These are phyloP conservation scores for Taiozyma sp. DNA, from an alignment of 1,139 yeast genomes.

Conservation along the genomic window DNA sequence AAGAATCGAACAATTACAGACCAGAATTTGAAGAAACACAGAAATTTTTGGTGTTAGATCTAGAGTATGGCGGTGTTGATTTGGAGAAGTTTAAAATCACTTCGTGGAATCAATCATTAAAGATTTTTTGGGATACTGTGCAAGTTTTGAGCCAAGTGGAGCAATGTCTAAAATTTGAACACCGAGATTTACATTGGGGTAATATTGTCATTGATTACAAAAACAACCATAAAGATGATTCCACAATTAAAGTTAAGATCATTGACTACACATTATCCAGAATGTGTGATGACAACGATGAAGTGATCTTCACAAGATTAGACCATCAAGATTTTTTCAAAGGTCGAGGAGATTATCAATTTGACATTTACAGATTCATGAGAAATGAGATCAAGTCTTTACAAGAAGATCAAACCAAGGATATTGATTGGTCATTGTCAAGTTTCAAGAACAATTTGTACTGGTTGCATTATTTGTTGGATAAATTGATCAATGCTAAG, in stretches of 20 bases:
- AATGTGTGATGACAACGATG: constrained; percentile 28
- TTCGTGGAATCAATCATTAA: constrained; percentile 48
- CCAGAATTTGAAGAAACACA: constrained; percentile 35
- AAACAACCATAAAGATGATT: constrained; percentile 2
- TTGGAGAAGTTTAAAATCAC: constrained; percentile 38
- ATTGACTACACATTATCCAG: constrained; percentile 56
- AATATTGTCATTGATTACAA: constrained; percentile 39
- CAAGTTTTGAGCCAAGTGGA: constrained; percentile 48
- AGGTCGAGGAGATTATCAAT: constrained; percentile 47
- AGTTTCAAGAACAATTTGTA: constrained; percentile 35
- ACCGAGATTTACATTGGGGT: constrained; percentile 64
- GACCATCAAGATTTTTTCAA: constrained; percentile 49
- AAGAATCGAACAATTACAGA: constrained; percentile 29
- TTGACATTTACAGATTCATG: constrained; percentile 49
- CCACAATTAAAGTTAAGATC: constrained; percentile 36
- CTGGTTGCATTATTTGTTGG: constrained; percentile 40
- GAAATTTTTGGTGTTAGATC: constrained; percentile 38
- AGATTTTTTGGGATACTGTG: constrained; percentile 49
- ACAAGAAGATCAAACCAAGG: constrained; percentile 8
- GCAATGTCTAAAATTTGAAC: constrained; percentile 50
- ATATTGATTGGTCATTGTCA: constrained; percentile 31
- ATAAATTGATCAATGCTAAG: constrained; percentile 29
- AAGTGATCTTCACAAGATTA: constrained; percentile 34
- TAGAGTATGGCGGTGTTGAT: constrained; percentile 45
- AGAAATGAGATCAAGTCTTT: constrained; percentile 21